Conservation (phyloP, 768 basidiomycete genomes). For the Amanita muscaria region DNA sequence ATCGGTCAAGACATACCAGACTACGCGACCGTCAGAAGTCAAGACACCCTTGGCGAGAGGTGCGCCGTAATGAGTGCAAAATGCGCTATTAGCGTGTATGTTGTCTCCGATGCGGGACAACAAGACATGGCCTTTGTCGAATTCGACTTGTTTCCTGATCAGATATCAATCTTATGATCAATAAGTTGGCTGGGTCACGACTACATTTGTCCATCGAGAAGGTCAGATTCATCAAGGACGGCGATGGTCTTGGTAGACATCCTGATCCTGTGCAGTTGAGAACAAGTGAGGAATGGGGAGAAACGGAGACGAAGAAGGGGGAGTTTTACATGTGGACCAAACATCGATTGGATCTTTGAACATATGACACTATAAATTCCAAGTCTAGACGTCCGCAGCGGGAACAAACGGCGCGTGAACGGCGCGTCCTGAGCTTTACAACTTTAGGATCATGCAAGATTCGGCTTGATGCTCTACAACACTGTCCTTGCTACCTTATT, state of each 20-base stretch:
- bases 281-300: too few species aligned
- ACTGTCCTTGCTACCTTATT: conserved; percentile 41
- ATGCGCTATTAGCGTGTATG: conserved; percentile 71
- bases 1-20: conserved; percentile 44
- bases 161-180: not conserved
- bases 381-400: too few species aligned
- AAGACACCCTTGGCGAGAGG: conserved; percentile 79
- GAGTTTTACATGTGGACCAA: too few species aligned
- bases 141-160: conserved; percentile 72
- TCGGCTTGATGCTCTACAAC: conserved; percentile 39
- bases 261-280: too few species aligned
- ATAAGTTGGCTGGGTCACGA: not conserved
- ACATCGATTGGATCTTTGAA: too few species aligned
- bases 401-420: too few species aligned
- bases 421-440: too few species aligned
- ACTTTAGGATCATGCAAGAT: too few species aligned
- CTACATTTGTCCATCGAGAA: conserved; percentile 63
- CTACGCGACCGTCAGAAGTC: conserved; percentile 67
- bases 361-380: too few species aligned
- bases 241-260: conserved; percentile 47
- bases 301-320: too few species aligned
- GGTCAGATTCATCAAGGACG: conserved; percentile 47
- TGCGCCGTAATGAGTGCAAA: conserved; percentile 90
- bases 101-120: conserved; percentile 69
- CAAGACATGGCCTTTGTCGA: conserved; percentile 71